Evolutionary conservation across 177 flowering plant species (phyloP).

Genomic region (Vitis hybrid): DNA sequence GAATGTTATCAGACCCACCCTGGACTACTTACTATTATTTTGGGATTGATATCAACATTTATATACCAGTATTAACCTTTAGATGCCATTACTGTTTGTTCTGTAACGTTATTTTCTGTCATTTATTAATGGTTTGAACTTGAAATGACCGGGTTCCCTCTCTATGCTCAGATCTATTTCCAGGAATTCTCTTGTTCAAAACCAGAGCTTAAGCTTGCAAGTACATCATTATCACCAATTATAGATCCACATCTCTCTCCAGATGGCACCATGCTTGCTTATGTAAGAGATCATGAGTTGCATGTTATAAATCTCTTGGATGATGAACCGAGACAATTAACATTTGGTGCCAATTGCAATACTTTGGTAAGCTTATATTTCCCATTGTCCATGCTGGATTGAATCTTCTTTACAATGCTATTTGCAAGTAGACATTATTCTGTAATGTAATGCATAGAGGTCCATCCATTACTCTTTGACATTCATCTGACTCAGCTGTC

Average conservation of each 20-base stretch:
- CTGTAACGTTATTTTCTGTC: not conserved
- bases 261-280: constrained; percentile 85
- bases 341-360: constrained; percentile 58
- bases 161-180: constrained; percentile 64
- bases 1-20: no score
- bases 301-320: constrained; percentile 55
- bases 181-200: constrained; percentile 52
- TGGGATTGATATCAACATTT: no score
- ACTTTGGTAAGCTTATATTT: constrained; percentile 46
- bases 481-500: not conserved
- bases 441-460: no score
- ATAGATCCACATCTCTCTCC: constrained; percentile 93
- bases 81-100: not conserved
- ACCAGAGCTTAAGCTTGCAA: constrained; percentile 68
- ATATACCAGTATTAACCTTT: no score
- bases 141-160: constrained; percentile 4
- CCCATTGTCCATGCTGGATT: not conserved
- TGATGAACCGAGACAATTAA: constrained; percentile 57
- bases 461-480: not conserved
- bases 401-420: not conserved
- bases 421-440: no score
- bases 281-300: constrained; percentile 67
- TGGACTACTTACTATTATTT: no score
- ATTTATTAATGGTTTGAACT: not conserved
- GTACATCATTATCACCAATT: constrained; percentile 66